phyloP scores from a whole-genome alignment of 108 stramenopile species.

The Mayamaea pseudoterrestris region DNA sequence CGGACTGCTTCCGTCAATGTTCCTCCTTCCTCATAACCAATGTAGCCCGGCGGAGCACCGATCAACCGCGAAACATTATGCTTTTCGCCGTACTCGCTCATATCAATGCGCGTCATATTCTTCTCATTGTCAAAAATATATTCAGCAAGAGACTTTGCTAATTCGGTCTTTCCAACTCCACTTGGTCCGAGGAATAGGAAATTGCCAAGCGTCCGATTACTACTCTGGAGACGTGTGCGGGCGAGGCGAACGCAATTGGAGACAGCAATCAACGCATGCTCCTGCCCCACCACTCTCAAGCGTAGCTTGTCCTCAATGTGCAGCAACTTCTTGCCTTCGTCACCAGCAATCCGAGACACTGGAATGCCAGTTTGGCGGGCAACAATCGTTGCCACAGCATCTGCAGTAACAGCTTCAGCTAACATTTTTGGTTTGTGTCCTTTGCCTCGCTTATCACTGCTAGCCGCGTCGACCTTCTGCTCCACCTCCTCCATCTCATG shows the following conservation, averaged over 20 bases:
- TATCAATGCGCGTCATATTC: slow-evolving; percentile 88
- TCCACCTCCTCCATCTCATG: slow-evolving; percentile 58
- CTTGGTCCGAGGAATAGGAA: slow-evolving; percentile 81
- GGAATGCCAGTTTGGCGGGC: slow-evolving; percentile 73
- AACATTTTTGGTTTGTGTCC: slow-evolving; percentile 36
- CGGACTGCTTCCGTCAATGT: slow-evolving; percentile 63
- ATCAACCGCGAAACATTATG: slow-evolving; percentile 74
- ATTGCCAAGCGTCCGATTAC: slow-evolving; percentile 79
- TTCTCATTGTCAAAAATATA: slow-evolving; percentile 84
- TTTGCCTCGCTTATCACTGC: slow-evolving; percentile 25
- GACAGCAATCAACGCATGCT: slow-evolving; percentile 74
- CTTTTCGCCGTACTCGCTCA: slow-evolving; percentile 83
- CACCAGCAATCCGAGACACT: slow-evolving; percentile 57
- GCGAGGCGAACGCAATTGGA: slow-evolving; percentile 81
- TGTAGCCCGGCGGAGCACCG: slow-evolving; percentile 63
- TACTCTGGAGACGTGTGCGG: slow-evolving; percentile 75
- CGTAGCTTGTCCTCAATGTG: slow-evolving; percentile 78
- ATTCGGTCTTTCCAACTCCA: slow-evolving; percentile 88
- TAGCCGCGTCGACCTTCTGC: slow-evolving; percentile 14
- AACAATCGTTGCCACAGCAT: slow-evolving; percentile 75
- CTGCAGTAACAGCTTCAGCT: slow-evolving; percentile 52
- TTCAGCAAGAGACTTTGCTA: slow-evolving; percentile 82
- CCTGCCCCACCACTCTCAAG: slow-evolving; percentile 80
- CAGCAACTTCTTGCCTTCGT: slow-evolving; percentile 78
- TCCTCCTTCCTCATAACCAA: slow-evolving; percentile 75